These are phyloP conservation scores for Yamadazyma dushanensis DNA, from an alignment of 1,139 yeast genomes.

Conservation along the genomic window DNA sequence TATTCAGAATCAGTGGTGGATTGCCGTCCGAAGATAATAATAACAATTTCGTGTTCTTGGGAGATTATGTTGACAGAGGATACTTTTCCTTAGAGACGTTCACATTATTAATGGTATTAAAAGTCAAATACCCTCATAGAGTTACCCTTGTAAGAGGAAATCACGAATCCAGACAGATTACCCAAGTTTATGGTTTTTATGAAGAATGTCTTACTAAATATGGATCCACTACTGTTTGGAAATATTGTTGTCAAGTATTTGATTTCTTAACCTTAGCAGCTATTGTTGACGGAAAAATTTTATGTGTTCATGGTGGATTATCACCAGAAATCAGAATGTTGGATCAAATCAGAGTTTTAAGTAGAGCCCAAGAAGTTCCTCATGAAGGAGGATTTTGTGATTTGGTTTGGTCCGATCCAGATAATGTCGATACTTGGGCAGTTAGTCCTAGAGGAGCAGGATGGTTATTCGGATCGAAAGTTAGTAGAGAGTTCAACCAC, in stretches of 20 bases:
- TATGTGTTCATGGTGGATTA: constrained; percentile 95
- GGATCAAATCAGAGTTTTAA: constrained; percentile 90
- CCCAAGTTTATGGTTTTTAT: constrained; percentile 93
- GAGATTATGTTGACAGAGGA: constrained; percentile 97
- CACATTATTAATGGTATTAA: constrained; percentile 86
- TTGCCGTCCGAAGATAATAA: constrained; percentile 58
- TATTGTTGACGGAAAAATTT: constrained; percentile 86
- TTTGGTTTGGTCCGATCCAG: constrained; percentile 97
- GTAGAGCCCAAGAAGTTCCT: constrained; percentile 98
- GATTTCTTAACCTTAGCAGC: constrained; percentile 93
- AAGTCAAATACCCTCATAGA: constrained; percentile 83
- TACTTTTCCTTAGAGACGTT: constrained; percentile 91
- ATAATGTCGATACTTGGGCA: constrained; percentile 97
- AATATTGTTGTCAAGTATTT: constrained; percentile 94
- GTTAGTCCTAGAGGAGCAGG: constrained; percentile 99
- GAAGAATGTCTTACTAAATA: constrained; percentile 89
- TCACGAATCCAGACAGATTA: constrained; percentile 92
- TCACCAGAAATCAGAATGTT: constrained; percentile 98
- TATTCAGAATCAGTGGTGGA: constrained; percentile 91
- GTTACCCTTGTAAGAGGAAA: constrained; percentile 90
- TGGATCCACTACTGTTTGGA: constrained; percentile 97
- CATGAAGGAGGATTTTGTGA: constrained; percentile 99
- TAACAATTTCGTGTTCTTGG: constrained; percentile 75
- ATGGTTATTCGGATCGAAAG: constrained; percentile 92
- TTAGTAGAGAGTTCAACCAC: constrained; percentile 90